Evolutionary conservation across 2,329 filamentous ascomycete genomes (phyloP), one percentile per base, ranked within the genome.

Genomic region (Fusarium sp.): DNA sequence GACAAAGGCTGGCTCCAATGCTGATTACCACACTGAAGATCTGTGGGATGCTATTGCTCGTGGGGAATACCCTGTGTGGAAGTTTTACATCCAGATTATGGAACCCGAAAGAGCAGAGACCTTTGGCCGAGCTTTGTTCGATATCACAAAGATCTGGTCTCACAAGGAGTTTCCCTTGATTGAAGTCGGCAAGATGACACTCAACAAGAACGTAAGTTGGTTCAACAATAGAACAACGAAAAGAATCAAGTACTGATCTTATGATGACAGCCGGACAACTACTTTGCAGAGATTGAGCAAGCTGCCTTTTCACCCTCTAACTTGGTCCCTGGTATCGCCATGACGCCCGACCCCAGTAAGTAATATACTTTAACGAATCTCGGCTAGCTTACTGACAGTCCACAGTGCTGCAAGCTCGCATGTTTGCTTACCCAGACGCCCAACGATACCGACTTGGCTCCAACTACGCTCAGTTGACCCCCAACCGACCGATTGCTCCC

Each of bases 61-160:
- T 5, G 80, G 82, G 7, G 75, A 85, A 24, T 81, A 75, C 52
- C 83, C 83, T 0, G 77, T 74, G 4, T 87, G 86, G 86, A 83
- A 81, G 8, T 73, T 86, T 9, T 83, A 81, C 62, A 73, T 88
- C 2, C 85, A 89, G 73, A 79, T 85, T 38, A 86, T 88, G 79
- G 77, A 80, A 7, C 82, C 84, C 1, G 76, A 83, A 55, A 77
- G 86, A 42, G 84, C 84, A 4, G 82, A 83, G 50, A 80, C 67
- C 0, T 82, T 81, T 57, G 76, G 78, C 2, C 79, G 80, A 61
- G 82, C 85, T 55, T 79, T 87, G 44, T 87, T 89, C 67, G 86
- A 89, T 67, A 78, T 83, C 34, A 88, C 86, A 11, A 84, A 86
- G 59, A 79, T 83, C 28, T 86, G 84, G 85, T 82, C 84, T 0